Evolutionary conservation across 2,329 filamentous ascomycete species (phyloP).

Genomic region (Claviceps spartinae): DNA sequence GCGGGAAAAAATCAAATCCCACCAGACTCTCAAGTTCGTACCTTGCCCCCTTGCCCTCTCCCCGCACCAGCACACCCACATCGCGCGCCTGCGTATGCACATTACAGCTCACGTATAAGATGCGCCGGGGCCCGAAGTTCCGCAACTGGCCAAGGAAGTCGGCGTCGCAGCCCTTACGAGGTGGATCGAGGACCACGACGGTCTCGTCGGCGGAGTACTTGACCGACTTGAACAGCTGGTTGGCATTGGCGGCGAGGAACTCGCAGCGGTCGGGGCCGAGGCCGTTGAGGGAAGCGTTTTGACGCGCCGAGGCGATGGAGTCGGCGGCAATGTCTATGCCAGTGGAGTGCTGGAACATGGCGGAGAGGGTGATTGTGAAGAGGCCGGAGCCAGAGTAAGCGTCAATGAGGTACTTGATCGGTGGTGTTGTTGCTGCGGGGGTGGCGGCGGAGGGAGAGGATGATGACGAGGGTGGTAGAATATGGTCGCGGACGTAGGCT

Average conservation of each 20-base stretch:
- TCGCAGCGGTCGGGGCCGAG: slow-evolving; percentile 53
- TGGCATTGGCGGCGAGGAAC: slow-evolving; percentile 84
- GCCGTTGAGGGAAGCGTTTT: slow-evolving; percentile 67
- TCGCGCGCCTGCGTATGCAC: slow-evolving; percentile 95
- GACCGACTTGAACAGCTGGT: slow-evolving; percentile 66
- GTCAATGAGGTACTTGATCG: slow-evolving; percentile 81
- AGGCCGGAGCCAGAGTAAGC: slow-evolving; percentile 95
- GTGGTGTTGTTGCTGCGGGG: slow-evolving; percentile 28
- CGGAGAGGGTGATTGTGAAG: slow-evolving; percentile 87
- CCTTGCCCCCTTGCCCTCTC: slow-evolving; percentile 33
- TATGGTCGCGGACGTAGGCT: slow-evolving; percentile 68
- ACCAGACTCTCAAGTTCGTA: slow-evolving; percentile 85
- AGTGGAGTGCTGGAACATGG: slow-evolving; percentile 68
- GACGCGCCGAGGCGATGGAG: slow-evolving; percentile 64
- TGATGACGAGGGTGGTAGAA: slow-evolving; percentile 28
- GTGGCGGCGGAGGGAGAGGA: slow-evolving; percentile 33
- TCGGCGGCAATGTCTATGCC: slow-evolving; percentile 80
- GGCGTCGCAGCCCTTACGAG: slow-evolving; percentile 84
- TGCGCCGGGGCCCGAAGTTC: slow-evolving; percentile 58
- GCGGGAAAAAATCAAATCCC: slow-evolving; percentile 96
- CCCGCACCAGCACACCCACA: slow-evolving; percentile 73
- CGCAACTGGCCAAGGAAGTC: slow-evolving; percentile 74
- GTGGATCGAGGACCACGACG: slow-evolving; percentile 91
- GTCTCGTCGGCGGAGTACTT: slow-evolving; percentile 66
- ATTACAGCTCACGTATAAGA: slow-evolving; percentile 95